Conservation (phyloP, 176 grass and related monocot species). For the Oryza longistaminata region DNA sequence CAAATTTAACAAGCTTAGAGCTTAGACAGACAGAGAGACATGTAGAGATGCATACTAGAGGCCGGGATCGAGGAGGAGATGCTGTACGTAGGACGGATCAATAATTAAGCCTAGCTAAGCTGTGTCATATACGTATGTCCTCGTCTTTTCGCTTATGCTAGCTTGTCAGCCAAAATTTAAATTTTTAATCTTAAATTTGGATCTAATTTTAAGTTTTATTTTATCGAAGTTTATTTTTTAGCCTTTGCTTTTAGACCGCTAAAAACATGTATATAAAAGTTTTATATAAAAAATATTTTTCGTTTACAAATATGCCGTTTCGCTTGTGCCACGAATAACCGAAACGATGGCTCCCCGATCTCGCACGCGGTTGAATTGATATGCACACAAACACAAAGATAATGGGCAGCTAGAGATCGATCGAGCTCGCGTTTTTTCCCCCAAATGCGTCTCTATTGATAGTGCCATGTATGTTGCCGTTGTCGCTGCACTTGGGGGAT, state of each 20-base stretch:
- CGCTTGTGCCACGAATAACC: no score
- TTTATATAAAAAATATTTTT: no score
- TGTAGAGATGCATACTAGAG: not conserved
- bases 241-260: no score
- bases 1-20: constrained; percentile 3
- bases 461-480: constrained; percentile 30
- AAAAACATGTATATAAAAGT: no score
- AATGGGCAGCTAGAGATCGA: not conserved
- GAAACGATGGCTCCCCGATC: no score
- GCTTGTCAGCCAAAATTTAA: no score
- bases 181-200: no score
- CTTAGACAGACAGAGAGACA: not conserved
- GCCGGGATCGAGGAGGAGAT: not conserved
- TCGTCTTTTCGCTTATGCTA: no score
- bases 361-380: not conserved
- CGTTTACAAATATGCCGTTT: no score
- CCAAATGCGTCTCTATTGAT: constrained; percentile 25
- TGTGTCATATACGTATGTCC: no score
- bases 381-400: not conserved
- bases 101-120: not conserved
- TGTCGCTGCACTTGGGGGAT: not conserved
- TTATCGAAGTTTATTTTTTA: no score
- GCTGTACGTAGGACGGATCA: not conserved
- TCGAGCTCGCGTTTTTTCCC: not conserved
- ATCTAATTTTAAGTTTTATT: no score